Base-by-base conservation (phyloP, 805 yeast species). In the Candida mattraensis region DNA sequence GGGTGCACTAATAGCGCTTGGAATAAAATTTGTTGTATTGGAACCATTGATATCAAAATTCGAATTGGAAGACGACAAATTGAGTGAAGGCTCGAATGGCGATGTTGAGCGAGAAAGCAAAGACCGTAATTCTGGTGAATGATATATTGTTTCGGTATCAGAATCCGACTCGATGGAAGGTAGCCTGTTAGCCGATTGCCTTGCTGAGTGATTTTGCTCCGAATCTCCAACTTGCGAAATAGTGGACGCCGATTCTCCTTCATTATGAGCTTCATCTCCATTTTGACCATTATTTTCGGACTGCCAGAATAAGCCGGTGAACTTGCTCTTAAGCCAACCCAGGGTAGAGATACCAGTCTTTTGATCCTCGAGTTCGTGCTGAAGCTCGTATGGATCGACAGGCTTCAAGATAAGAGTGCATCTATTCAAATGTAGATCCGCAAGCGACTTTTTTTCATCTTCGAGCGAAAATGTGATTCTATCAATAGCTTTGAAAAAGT, bases 391-490 rank as follows among this genome's bases (percentile, higher is more conserved):
- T 10, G 56, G 56, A 32, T 60, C 63, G 3, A 55, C 26, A 4
- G 93, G 89, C 52, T 84, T 83, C 45, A 88, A 63, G 16, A 86
- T 79, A 30, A 88, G 58, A 0, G 83, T 86, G 8, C 94, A 80
- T 39, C 94, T 68, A 11, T 75, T 69, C 33, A 88, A 63, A 15
- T 76, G 78, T 36, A 88, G 63, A 3, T 66, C 71, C 17, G 54
- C 55, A 24, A 88, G 63, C 3, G 78, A 61, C 40, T 61, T 48
- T 37, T 69, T 68, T 48, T 87, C 91, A 32, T 82, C 83, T 0
- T 76, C 72, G 4, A 70, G 72, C 2, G 78, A 63, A 42, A 82
- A 87, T 0, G 82, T 74, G 5, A 76, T 69, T 39, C 84, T 72
- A 14, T 87, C 89, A 29, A 76, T 66, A 4, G 70, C 67, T 33